Base-by-base conservation (phyloP, 495 filamentous ascomycete genomes). In the Annulohypoxylon stygium region DNA sequence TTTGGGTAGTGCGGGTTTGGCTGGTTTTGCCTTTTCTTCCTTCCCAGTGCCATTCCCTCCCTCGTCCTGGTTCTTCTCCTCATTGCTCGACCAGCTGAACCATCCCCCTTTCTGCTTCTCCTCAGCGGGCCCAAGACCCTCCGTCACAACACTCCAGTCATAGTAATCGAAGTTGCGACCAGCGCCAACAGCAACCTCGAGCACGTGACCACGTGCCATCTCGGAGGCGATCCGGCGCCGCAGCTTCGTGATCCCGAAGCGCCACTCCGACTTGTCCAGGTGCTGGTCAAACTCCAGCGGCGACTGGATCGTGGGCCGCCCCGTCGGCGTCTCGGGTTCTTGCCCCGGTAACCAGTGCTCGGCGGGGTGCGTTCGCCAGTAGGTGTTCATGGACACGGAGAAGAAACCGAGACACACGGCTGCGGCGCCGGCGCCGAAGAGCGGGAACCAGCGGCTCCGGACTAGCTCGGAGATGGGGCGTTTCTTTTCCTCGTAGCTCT, bases 121-220 rank as follows among this genome's bases (percentile, higher is more conserved):
- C 61, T 60, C 51, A 4, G 75, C 33, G 1, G 70, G 37, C 3
- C 47, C 60, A 0, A 74, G 61, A 18, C 71, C 72, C n/a, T 67
- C 68, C 1, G 70, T 72, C 0, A 84, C 59, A 33, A 70, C 76
- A 60, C 75, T 76, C 83, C 84, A 87, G 70, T 82, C 80, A 79
- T 97, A 98, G 81, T 89, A 97, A 23, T 86, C 83, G 34, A 92
- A 77, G 76, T 98, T 99, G 45, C 95, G 84, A 0, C 97, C 96
- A n/a, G 97, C 97, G 20, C 96, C 97, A 45, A 92, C 92, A 58
- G 92, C 92, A 11, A 95, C 90, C 79, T 99, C 97, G 18, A 97
- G 85, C 4, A 98, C 94, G 79, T 98, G 83, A 1, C 97, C 96
- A 14, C 84, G 82, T 7, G 90, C 94, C 55, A 69, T 61, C 61